Base-by-base conservation (phyloP, 345 rosid genomes). In the Aegle marmelos region DNA sequence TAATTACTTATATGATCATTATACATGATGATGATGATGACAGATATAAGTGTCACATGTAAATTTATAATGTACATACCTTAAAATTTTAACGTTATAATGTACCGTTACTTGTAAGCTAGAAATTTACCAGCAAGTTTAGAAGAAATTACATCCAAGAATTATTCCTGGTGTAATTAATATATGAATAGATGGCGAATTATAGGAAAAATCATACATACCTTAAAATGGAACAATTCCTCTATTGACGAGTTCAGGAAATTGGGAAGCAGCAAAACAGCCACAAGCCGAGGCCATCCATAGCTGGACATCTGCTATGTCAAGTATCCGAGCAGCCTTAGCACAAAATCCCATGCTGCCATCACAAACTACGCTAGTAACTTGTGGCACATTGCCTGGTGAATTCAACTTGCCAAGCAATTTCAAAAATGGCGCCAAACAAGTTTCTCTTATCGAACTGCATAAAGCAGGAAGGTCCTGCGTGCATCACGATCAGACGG, bases 211-310 rank as follows among this genome's bases (percentile, higher is more conserved):
- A 41, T 41, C 54, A 16, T 14, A 22, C n/a, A 6, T 9, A 80
- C 87, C 70, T 79, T 79, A 78, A 41, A 81, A 79, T 36, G 87
- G 87, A 13, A 82, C 28, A 7, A 79, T 76, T 70, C 81, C 87
- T 48, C 81, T 77, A 5, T 68, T 61, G 19, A 73, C 19, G 3
- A 82, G 81, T 22, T 82, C 79, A 62, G 37, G 33, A 8, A 25
- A 77, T 11, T 79, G 83, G 37, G 33, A 64, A 56, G 59, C 79
- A 14, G 79, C 81, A 78, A 85, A 25, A 31, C 82, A 70, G 63
- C 81, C 70, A 14, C 76, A 82, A 24, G 82, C 79, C 0, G 85
- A 78, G 6, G 80, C 76, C 19, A 84, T 81, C 80, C 82, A 81
- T 6, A 81, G 33, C 16, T 58, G 71, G 70, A 79, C 73, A 57